These are phyloP conservation scores for Phytophthora syringae DNA, from an alignment of 352 stramenopile genomes.

Conservation along the genomic window DNA sequence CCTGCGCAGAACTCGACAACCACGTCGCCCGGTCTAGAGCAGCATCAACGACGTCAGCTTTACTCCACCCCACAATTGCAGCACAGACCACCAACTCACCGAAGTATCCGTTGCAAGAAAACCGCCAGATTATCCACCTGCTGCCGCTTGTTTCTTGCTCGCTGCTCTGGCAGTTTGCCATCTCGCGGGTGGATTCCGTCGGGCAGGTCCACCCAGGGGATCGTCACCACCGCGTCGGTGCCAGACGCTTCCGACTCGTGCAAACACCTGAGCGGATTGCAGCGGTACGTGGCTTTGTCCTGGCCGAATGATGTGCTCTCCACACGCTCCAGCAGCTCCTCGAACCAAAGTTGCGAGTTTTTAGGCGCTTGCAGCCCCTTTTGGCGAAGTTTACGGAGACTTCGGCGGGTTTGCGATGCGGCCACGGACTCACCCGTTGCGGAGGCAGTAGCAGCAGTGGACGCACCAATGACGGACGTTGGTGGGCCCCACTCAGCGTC, in stretches of 20 bases:
- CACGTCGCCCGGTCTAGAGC: slow-evolving; percentile 61
- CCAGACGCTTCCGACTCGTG: slow-evolving; percentile 16
- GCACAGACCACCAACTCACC: slow-evolving; percentile 31
- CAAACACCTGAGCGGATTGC: slow-evolving; percentile 66
- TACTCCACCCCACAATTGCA: background rate
- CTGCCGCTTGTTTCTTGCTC: slow-evolving; percentile 72
- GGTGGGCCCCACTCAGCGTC: slow-evolving; percentile 31
- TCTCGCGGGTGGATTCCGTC: slow-evolving; percentile 73
- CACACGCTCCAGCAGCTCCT: slow-evolving; percentile 68
- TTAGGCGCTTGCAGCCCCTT: slow-evolving; percentile 52
- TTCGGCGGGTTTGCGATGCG: slow-evolving; percentile 34
- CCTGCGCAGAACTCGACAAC: slow-evolving; percentile 87
- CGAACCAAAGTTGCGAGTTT: slow-evolving; percentile 74
- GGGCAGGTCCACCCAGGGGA: slow-evolving; percentile 69
- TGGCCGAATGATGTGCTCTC: slow-evolving; percentile 50
- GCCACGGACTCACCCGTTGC: background rate
- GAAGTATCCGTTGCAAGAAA: slow-evolving; percentile 68
- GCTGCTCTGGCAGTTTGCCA: slow-evolving; percentile 59
- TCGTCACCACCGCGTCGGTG: slow-evolving; percentile 15
- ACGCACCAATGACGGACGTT: background rate
- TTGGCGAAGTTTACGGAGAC: slow-evolving; percentile 54
- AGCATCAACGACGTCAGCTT: slow-evolving; percentile 16
- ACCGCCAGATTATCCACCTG: slow-evolving; percentile 84
- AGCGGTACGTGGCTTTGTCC: slow-evolving; percentile 47
- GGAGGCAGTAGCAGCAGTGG: too few species aligned